A percentile compares a stretch with the other conserved stretches of the same genome.
phyloP scores from a whole-genome alignment of 768 basidiomycete genomes.

The Termitomyces sp. region DNA sequence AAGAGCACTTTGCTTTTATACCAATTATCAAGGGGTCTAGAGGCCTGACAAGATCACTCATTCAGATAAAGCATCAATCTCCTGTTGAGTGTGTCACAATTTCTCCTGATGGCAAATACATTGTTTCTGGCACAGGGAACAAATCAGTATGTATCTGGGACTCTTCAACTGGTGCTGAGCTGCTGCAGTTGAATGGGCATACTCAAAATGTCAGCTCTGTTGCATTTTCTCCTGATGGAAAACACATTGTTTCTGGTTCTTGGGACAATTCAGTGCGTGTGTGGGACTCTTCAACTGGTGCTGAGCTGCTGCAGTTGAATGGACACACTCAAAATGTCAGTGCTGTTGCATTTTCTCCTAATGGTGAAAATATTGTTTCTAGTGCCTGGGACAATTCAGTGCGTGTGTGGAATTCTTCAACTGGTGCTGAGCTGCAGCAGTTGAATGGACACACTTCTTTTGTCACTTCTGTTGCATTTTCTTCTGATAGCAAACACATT shows the following conservation, averaged over 20 bases:
- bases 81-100: background rate
- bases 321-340: background rate
- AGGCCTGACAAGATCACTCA: background rate
- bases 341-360: background rate
- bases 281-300: background rate
- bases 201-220: background rate
- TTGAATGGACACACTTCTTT: background rate
- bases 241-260: background rate
- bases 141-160: background rate
- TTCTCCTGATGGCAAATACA: no score
- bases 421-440: background rate
- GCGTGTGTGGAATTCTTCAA: background rate
- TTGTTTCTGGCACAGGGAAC: background rate
- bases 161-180: background rate
- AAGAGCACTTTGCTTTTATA: background rate
- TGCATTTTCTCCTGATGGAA: background rate
- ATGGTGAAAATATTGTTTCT: background rate
- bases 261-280: background rate
- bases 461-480: background rate
- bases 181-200: background rate
- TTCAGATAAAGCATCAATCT: background rate
- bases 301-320: background rate
- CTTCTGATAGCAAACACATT: background rate
- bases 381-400: background rate
- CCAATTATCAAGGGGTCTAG: background rate